These are phyloP conservation scores for Eragrostis curvula DNA, from an alignment of 176 grass and related monocot genomes.

Conservation along the genomic window DNA sequence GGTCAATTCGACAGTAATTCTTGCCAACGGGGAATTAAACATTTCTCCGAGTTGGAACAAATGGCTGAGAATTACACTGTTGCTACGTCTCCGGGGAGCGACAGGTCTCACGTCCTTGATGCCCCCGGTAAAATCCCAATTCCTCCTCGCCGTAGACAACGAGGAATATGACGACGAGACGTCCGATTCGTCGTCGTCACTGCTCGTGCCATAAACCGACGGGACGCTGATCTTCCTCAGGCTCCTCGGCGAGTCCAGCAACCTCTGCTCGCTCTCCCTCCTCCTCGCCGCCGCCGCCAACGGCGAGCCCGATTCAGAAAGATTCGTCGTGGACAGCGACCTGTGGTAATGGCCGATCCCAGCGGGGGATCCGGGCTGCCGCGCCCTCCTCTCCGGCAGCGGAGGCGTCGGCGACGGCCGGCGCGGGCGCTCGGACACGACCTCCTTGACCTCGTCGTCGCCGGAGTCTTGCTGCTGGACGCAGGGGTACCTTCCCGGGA, in stretches of 20 bases:
- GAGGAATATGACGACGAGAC: slow-evolving; percentile 50
- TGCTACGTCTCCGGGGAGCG: slow-evolving; percentile 44
- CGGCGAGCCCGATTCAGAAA: slow-evolving; percentile 21
- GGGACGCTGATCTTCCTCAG: slow-evolving; percentile 56
- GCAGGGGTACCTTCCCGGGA: slow-evolving; percentile 61
- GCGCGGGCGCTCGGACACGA: slow-evolving; percentile 44
- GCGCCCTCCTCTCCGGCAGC: slow-evolving; percentile 38
- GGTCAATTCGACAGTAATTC: background rate
- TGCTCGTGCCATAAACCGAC: slow-evolving; percentile 50
- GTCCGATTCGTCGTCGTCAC: slow-evolving; percentile 68
- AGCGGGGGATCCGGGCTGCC: slow-evolving; percentile 47
- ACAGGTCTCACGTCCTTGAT: slow-evolving; percentile 54
- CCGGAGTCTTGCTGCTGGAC: slow-evolving; percentile 50
- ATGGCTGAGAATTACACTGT: slow-evolving; percentile 51
- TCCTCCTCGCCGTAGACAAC: slow-evolving; percentile 65
- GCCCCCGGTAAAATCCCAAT: slow-evolving; percentile 66
- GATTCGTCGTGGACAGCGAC: slow-evolving; percentile 38
- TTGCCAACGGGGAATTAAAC: background rate
- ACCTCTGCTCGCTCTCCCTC: slow-evolving; percentile 31
- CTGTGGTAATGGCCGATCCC: slow-evolving; percentile 34
- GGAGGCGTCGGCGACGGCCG: slow-evolving; percentile 36
- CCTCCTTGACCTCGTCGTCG: slow-evolving; percentile 67
- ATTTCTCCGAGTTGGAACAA: background rate
- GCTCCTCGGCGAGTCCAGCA: slow-evolving; percentile 46
- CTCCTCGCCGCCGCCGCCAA: slow-evolving; percentile 30